Conservation (phyloP, 1,284 basidiomycete species). For the Butyriboletus appendiculatus region DNA sequence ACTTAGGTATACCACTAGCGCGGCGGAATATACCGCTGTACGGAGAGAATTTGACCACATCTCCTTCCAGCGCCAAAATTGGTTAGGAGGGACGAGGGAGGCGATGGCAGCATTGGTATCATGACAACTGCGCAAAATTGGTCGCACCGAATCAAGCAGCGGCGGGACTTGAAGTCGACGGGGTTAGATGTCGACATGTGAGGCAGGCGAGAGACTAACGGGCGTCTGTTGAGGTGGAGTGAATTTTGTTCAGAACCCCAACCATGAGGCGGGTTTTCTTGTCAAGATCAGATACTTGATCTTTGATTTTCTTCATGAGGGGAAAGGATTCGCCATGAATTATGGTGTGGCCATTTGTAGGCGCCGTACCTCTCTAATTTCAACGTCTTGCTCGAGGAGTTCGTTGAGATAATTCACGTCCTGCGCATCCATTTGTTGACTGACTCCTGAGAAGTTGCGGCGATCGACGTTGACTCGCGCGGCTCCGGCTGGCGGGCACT, state of each 20-base stretch:
- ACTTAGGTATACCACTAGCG: slow-evolving; percentile 66
- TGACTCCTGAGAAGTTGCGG: neutral
- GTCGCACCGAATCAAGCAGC: slow-evolving; percentile 58
- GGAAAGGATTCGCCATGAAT: slow-evolving; percentile 15
- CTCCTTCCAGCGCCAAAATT: slow-evolving; percentile 84
- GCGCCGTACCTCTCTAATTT: slow-evolving; percentile 49
- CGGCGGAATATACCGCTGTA: slow-evolving; percentile 64
- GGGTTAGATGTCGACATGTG: slow-evolving; percentile 11
- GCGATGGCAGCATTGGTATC: slow-evolving; percentile 54
- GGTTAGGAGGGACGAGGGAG: slow-evolving; percentile 60
- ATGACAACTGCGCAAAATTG: slow-evolving; percentile 55
- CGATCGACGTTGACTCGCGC: slow-evolving; percentile 8
- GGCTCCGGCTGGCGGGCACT: neutral
- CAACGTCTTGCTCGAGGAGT: slow-evolving; percentile 53
- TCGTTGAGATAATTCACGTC: slow-evolving; percentile 55
- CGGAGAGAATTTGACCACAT: slow-evolving; percentile 72
- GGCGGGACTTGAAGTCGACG: slow-evolving; percentile 48
- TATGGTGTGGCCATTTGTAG: slow-evolving; percentile 16
- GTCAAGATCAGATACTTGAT: slow-evolving; percentile 70
- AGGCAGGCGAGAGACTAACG: slow-evolving; percentile 42
- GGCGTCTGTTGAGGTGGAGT: slow-evolving; percentile 64
- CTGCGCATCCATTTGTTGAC: slow-evolving; percentile 50
- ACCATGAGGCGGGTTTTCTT: slow-evolving; percentile 67
- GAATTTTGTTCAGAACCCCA: slow-evolving; percentile 71
- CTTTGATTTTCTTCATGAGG: slow-evolving; percentile 68